Conservation (phyloP, 2,329 filamentous ascomycete genomes). For the Ophiostoma piceae region DNA sequence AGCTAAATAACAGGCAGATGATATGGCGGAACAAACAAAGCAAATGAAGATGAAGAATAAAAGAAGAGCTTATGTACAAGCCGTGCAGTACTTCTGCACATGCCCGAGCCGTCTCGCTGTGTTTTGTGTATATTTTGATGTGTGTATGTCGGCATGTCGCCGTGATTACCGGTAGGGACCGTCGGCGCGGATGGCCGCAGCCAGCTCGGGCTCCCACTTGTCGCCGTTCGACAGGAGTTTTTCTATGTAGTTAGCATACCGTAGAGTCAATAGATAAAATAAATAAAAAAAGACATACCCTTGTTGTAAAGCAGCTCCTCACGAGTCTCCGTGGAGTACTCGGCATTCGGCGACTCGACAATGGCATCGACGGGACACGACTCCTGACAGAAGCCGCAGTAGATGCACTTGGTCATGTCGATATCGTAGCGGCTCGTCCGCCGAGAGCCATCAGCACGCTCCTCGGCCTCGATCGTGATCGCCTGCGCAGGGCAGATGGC, state of each 20-base stretch:
- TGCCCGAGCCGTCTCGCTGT: neutral
- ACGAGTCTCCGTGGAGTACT: constrained; percentile 62
- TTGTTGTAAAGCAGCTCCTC: constrained; percentile 98
- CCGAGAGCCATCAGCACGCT: constrained; percentile 91
- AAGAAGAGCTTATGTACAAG: constrained; percentile 6
- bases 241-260: constrained; percentile 43
- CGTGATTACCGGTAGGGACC: constrained; percentile 72
- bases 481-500: constrained; percentile 96
- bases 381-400: constrained; percentile 99
- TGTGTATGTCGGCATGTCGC: neutral
- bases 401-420: constrained; percentile 99
- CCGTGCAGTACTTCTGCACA: neutral
- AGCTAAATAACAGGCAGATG: neutral
- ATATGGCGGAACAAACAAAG: neutral
- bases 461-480: constrained; percentile 98
- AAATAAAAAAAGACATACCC: constrained; percentile 39
- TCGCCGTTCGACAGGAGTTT: constrained; percentile 85
- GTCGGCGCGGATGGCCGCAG: constrained; percentile 86
- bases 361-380: constrained; percentile 96
- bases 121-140: constrained; percentile 3
- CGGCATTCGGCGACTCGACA: constrained; percentile 58
- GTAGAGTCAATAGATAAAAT: neutral
- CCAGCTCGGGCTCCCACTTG: constrained; percentile 97
- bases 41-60: neutral
- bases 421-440: constrained; percentile 97